A percentile compares a stretch with the other conserved stretches of the same genome.
Conservation (phyloP, 176 grass and related monocot genomes). For the Echinochloa phyllopogon region DNA sequence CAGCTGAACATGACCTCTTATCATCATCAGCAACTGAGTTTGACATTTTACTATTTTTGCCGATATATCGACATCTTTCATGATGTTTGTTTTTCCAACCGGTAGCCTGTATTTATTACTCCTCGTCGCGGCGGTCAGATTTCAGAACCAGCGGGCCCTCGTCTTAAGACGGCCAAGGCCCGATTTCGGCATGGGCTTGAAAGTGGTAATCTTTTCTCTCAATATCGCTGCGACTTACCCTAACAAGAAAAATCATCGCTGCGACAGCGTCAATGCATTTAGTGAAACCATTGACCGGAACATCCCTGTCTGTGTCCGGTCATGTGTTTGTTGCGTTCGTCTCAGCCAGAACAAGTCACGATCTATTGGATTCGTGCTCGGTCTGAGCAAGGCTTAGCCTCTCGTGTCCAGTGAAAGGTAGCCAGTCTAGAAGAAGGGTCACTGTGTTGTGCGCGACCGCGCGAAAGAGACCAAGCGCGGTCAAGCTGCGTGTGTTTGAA, state of each 20-base stretch:
- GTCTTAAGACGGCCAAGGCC: too few relatives aligned
- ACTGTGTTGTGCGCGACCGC: background rate
- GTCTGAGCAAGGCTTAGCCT: background rate
- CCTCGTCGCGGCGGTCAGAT: too few relatives aligned
- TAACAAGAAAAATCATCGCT: too few relatives aligned
- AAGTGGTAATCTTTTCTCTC: too few relatives aligned
- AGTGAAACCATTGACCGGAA: background rate
- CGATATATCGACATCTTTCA: background rate
- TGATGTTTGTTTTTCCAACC: background rate
- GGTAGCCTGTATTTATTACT: background rate
- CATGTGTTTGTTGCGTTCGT: background rate
- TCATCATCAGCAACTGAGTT: background rate
- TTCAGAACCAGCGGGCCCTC: background rate
- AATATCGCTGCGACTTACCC: too few relatives aligned
- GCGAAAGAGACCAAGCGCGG: background rate
- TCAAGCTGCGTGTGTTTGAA: background rate
- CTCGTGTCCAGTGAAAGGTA: background rate
- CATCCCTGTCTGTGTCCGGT: background rate
- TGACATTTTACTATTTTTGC: background rate
- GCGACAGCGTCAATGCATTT: background rate
- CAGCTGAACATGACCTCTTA: background rate
- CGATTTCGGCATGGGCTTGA: too few relatives aligned
- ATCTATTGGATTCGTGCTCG: background rate
- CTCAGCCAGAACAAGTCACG: background rate
- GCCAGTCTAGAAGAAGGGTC: background rate